A percentile compares a stretch with the other conserved stretches of the same genome.
Conservation (phyloP, 2,329 filamentous ascomycete genomes). For the Aspergillus melleus region DNA sequence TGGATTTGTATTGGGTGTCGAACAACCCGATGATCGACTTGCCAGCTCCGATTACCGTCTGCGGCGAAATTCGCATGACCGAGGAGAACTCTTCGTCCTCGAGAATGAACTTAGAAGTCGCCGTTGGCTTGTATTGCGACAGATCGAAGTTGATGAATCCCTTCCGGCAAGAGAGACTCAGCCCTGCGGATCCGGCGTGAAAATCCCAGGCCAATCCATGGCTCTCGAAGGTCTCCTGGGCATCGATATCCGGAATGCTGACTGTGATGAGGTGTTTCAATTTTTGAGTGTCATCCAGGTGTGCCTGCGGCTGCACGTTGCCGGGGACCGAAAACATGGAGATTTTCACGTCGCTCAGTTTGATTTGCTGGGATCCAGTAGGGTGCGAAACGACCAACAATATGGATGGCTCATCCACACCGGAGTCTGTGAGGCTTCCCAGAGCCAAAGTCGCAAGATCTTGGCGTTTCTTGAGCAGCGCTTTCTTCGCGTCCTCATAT, state of each 20-base stretch:
- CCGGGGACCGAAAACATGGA: slow-evolving; percentile 42
- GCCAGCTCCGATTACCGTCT: slow-evolving; percentile 43
- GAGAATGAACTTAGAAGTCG: slow-evolving; percentile 41
- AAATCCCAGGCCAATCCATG: slow-evolving; percentile 39
- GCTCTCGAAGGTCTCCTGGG: slow-evolving; percentile 25
- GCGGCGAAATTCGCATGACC: slow-evolving; percentile 44
- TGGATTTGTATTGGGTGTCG: slow-evolving; percentile 48
- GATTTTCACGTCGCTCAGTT: slow-evolving; percentile 38
- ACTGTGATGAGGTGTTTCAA: slow-evolving; percentile 39
- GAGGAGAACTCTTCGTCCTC: slow-evolving; percentile 40
- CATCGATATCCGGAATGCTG: slow-evolving; percentile 34
- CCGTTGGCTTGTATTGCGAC: slow-evolving; percentile 42
- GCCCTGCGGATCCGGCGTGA: slow-evolving; percentile 39
- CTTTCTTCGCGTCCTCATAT: slow-evolving; percentile 43
- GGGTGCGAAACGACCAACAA: slow-evolving; percentile 43
- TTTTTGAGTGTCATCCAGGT: slow-evolving; percentile 33
- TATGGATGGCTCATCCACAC: slow-evolving; percentile 35
- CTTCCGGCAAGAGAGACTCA: slow-evolving; percentile 40
- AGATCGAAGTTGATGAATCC: slow-evolving; percentile 45
- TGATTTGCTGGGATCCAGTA: slow-evolving; percentile 25
- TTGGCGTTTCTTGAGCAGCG: slow-evolving; percentile 41
- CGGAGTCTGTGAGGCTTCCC: slow-evolving; percentile 30
- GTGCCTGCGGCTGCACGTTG: slow-evolving; percentile 19
- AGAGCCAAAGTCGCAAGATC: slow-evolving; percentile 40
- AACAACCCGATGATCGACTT: slow-evolving; percentile 46